Evolutionary conservation across 1,284 basidiomycete genomes (phyloP), one percentile per base, ranked within the genome.

Genomic region (Rhodotorula sp.): DNA sequence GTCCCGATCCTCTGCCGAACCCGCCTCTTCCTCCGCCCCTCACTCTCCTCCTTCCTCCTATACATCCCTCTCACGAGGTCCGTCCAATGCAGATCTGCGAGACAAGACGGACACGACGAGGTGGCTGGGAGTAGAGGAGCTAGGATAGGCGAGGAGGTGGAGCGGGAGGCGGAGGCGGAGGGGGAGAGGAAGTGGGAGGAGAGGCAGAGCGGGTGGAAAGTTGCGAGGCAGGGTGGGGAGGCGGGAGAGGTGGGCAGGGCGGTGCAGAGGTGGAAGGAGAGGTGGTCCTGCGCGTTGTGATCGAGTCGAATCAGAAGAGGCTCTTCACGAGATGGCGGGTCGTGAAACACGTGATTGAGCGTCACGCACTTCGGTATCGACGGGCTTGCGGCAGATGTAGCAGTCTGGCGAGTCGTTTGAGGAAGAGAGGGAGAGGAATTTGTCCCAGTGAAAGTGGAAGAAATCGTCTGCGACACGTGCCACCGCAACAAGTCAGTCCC

Each of bases 151-250:
- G 48, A 19, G 15, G 51, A 29, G 20, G 27, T 5, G 17, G 52
- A 15, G 20, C 53, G 0, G 6, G 54, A 1, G 19, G 55, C 2
- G 27, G 54, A 20, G 27, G 27, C 24, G 20, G 49, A n/a, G 58
- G 67, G 34, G 1, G 72, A 65, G 22, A 88, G 82, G 78, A 91
- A 90, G 29, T 82, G 77, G 9, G 80, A 60, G 2, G 89, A 85
- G 11, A 94, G 84, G 76, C 92, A 94, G 0, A 78, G 73, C 0
- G 93, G 81, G 79, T 94, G 92, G 2, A 87, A 85, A 4, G 87
- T 79, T 9, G 85, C 81, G 1, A 75, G 80, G 79, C 88, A 90
- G 20, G 75, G 72, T 4, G 78, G 53, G n/a, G 81, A 73, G 0
- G 34, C 24, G 46, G 36, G 1, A 4, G 47, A 11, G 1, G 61